Base-by-base conservation (phyloP, 2,329 filamentous ascomycete species). In the Fusarium brachygibbosum region DNA sequence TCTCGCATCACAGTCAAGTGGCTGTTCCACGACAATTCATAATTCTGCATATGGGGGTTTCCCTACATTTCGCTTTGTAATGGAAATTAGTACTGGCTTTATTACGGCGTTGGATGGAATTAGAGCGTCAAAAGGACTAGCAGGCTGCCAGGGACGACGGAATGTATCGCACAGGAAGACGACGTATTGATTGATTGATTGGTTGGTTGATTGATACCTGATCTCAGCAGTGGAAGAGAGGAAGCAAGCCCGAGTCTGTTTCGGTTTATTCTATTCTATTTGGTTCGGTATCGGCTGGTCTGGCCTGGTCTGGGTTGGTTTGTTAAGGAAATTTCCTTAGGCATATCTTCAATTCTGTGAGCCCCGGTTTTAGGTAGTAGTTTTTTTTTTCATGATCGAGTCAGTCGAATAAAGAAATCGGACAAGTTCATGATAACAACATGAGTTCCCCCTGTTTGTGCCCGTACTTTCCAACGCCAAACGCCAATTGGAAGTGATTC, bases 81-180 rank as follows among this genome's bases (percentile, higher is more conserved):
- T 64, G 58, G 61, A 70, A 69, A 63, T 53, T 63, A 50, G 59
- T 49, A 60, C 54, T 63, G 60, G 53, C 63, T 64, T 73, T 65
- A 71, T 50, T 23, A 40, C 50, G 72, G 72, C 70, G 72, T 74
- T 74, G 66, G 61, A 68, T 63, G 71, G 68, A 69, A 63, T 56
- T 67, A 52, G 63, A 66, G 38, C 67, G 70, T 71, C 63, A 62
- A 57, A 52, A 62, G 56, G 51, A 63, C 21, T 58, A 44, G 52
- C 53, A 63, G 29, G 34, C 38, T 62, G 46, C 25, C 31, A 63
- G 38, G 35, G 51, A 56, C 45, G 58, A 66, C 21, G 59, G 52
- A 55, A 58, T 64, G 68, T 70, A 58, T 56, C 56, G 58, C 59
- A 62, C 46, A 55, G 57, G 63, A 38, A 57, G 38, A 61, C 54